Conservation (phyloP, 106 monocot genomes). For the Triglochin maritima region DNA sequence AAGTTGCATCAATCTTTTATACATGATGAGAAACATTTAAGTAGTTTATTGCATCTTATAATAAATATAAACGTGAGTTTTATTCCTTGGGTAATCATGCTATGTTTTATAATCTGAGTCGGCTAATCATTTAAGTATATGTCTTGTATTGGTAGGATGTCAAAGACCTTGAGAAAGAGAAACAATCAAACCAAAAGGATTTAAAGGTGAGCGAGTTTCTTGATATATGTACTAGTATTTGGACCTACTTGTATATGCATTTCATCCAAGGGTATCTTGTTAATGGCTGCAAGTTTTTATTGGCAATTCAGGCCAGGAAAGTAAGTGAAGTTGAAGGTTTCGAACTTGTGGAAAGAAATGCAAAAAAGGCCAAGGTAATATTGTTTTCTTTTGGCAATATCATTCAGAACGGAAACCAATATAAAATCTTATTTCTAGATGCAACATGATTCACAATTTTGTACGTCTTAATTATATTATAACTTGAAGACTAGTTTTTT, state of each 20-base stretch:
- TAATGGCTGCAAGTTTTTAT: neutral
- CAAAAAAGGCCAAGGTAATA: slow-evolving; percentile 23
- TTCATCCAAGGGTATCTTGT: neutral
- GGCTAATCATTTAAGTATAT: no score
- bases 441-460: neutral
- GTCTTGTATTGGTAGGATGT: no score
- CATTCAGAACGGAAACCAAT: neutral
- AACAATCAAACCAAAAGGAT: neutral
- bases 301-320: slow-evolving; percentile 9
- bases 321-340: slow-evolving; percentile 7
- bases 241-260: neutral
- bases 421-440: neutral
- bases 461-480: no score
- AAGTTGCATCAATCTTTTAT: no score
- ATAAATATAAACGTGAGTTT: no score
- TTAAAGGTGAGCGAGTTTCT: neutral
- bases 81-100: no score
- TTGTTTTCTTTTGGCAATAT: neutral
- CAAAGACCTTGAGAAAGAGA: no score
- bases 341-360: slow-evolving; percentile 8
- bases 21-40: no score
- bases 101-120: no score
- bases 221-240: neutral
- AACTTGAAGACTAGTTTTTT: no score
- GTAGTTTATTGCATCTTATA: no score